These are phyloP conservation scores for Trametes meyenii DNA, from an alignment of 768 basidiomycete species.

Conservation along the genomic window DNA sequence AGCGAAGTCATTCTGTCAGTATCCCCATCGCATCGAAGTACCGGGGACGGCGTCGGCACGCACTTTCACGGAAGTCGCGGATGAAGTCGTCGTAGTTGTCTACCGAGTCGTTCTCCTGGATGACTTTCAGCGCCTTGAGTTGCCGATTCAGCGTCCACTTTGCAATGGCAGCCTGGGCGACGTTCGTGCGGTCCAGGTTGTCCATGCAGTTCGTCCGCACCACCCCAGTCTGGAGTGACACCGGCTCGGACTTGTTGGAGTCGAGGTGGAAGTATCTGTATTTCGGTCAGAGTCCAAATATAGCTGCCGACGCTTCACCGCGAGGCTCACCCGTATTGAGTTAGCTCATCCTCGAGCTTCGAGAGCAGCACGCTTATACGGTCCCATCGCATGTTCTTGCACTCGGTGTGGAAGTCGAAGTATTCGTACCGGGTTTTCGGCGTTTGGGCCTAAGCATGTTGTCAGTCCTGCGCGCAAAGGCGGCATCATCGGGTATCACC, in stretches of 20 bases:
- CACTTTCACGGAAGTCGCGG: constrained; percentile 86
- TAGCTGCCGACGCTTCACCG: background rate
- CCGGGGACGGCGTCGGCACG: constrained; percentile 32
- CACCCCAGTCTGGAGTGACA: constrained; percentile 69
- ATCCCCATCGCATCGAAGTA: background rate
- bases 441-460: constrained; percentile 52
- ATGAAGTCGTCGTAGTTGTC: constrained; percentile 83
- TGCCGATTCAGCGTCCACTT: constrained; percentile 84
- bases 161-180: constrained; percentile 89
- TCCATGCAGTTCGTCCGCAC: constrained; percentile 99
- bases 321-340: constrained; percentile 61
- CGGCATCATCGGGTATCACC: background rate
- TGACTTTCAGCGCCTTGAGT: constrained; percentile 69
- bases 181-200: constrained; percentile 94
- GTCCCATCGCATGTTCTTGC: constrained; percentile 94
- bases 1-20: constrained; percentile 10
- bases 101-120: constrained; percentile 69
- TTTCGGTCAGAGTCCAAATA: constrained; percentile 8
- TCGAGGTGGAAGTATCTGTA: constrained; percentile 80
- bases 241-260: constrained; percentile 45
- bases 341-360: constrained; percentile 68
- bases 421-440: constrained; percentile 84
- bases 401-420: constrained; percentile 98
- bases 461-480: background rate
- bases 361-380: constrained; percentile 84